Base-by-base conservation (phyloP, 1,284 basidiomycete genomes). In the Microbotryum scabiosae region DNA sequence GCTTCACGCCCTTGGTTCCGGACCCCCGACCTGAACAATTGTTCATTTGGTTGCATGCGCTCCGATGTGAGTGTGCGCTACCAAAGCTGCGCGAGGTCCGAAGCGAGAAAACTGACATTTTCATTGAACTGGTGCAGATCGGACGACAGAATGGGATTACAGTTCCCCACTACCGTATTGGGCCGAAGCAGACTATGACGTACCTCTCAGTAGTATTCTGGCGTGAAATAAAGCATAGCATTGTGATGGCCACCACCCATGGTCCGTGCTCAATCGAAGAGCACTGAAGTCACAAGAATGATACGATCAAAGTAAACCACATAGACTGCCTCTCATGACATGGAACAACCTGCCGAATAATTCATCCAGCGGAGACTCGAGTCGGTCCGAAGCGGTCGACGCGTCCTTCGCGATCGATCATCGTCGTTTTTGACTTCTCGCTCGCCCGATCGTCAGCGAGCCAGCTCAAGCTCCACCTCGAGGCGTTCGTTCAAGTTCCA, bases 11-110 rank as follows among this genome's bases (percentile, higher is more conserved):
- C 18, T 76, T 96, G 10, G 84, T 91, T 57, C 88, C 90, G 9
- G 92, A 97, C 75, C 92, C 92, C 1, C 84, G 84, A 71, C 90
- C 90, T 2, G 88, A 92, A 74, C 84, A 84, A 62, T 77, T 96
- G 61, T 96, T 90, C 75, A 97, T 97, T 67, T 97, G 92, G 77
- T 77, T 97, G 69, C 92, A 97, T 73, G 92, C 92, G 14, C 76
- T 88, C 70, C 80, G 83, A 69, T 96, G 61, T 65, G 28, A 41
- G 66, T 56, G 25, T 30, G 32, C 4, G 26, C 9, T 41, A 14
- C 18, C 32, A 23, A 25, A 18, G 6, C 23, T 41, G 9, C 18
- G 54, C 14, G 25, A n/a, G 21, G 12, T 25, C 23, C 18, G 25
- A 25, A 51, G 57, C 30, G 51, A 16, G 18, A 23, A 10, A 10